Evolutionary conservation across 2,329 filamentous ascomycete species (phyloP).

Genomic region (Monilinia aucupariae): DNA sequence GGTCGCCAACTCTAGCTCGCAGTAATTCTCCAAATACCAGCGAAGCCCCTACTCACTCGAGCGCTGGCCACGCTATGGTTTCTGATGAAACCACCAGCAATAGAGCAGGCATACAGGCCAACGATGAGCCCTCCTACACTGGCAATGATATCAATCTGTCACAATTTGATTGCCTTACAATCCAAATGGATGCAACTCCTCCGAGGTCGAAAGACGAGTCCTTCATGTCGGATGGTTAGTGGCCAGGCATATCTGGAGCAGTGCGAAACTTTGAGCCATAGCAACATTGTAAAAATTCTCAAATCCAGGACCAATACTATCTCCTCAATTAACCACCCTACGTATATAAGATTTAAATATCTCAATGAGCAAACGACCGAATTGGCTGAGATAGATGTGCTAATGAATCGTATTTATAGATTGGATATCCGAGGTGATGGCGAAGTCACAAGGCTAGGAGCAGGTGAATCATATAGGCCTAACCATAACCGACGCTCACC

Average conservation of each 20-base stretch:
- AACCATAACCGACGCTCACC: conserved; percentile 29
- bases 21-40: background rate
- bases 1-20: background rate
- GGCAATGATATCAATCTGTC: background rate
- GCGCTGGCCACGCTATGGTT: background rate
- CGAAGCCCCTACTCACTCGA: background rate
- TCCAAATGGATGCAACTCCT: background rate
- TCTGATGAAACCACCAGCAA: too few relatives aligned
- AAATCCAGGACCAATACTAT: background rate
- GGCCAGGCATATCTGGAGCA: background rate
- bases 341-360: background rate
- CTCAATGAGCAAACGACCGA: background rate
- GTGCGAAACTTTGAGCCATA: background rate
- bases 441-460: conserved; percentile 34
- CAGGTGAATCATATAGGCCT: conserved; percentile 35
- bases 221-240: background rate
- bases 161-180: background rate
- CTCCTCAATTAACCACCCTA: background rate
- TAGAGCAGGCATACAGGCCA: background rate
- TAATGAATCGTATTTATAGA: conserved; percentile 18
- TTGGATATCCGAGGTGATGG: conserved; percentile 31
- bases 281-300: background rate
- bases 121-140: too few relatives aligned
- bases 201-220: background rate
- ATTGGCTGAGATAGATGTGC: background rate